These are phyloP conservation scores for Xylariaceae sp. DNA, from an alignment of 2,329 filamentous ascomycete genomes.

Conservation along the genomic window DNA sequence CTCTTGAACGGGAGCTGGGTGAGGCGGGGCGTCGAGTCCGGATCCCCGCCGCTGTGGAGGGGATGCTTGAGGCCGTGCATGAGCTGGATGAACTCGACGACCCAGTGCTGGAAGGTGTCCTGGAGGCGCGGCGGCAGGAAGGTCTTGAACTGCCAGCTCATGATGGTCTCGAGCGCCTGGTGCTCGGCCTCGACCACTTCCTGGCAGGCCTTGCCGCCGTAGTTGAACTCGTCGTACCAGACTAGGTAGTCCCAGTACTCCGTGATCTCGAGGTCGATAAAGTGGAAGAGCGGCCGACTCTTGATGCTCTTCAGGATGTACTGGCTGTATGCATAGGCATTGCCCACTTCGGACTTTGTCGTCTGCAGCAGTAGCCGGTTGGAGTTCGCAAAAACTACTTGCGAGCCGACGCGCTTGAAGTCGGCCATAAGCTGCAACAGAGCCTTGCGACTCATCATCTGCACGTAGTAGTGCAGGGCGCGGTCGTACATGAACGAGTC, in stretches of 20 bases:
- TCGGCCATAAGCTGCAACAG: slow-evolving; percentile 96
- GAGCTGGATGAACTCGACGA: slow-evolving; percentile 87
- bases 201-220: slow-evolving; percentile 85
- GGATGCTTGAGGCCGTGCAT: slow-evolving; percentile 85
- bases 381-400: slow-evolving; percentile 89
- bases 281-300: slow-evolving; percentile 90
- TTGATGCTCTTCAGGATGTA: slow-evolving; percentile 98
- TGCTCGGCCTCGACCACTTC: slow-evolving; percentile 66
- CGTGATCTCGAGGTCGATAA: slow-evolving; percentile 92
- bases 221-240: slow-evolving; percentile 99
- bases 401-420: slow-evolving; percentile 88
- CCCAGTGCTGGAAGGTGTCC: slow-evolving; percentile 81
- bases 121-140: slow-evolving; percentile 79
- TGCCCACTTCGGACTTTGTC: slow-evolving; percentile 91
- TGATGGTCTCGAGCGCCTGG: slow-evolving; percentile 80
- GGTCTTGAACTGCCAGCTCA: slow-evolving; percentile 96
- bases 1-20: slow-evolving; percentile 54
- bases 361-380: slow-evolving; percentile 89
- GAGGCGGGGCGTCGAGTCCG: slow-evolving; percentile 44
- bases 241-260: slow-evolving; percentile 99
- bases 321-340: slow-evolving; percentile 92
- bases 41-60: slow-evolving; percentile 38
- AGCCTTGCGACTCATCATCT: slow-evolving; percentile 97
- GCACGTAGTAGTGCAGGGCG: slow-evolving; percentile 91
- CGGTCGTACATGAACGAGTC: slow-evolving; percentile 93